Percentiles rank a stretch among this genome's conserved stretches.
Conservation (phyloP, 2,329 filamentous ascomycete species). For the Bipolaris sorokiniana region DNA sequence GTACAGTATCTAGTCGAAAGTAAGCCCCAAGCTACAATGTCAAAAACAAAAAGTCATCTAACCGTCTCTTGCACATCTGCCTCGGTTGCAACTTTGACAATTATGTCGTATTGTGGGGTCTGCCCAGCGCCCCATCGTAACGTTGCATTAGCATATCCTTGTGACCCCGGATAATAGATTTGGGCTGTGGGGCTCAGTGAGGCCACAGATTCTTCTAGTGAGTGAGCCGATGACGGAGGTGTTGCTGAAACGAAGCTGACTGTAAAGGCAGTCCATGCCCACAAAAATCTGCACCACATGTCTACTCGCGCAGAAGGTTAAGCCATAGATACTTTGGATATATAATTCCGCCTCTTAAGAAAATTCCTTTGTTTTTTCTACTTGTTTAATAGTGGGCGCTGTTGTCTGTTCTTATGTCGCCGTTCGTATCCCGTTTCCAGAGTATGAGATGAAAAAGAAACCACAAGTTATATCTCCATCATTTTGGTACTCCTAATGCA, state of each 20-base stretch:
- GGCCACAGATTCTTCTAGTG: not conserved
- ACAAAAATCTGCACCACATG: not conserved
- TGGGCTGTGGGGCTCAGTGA: conserved; percentile 3
- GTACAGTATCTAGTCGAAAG: conserved; percentile 21
- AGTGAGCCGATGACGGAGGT: not conserved
- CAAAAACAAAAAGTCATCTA: not conserved
- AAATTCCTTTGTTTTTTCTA: no score
- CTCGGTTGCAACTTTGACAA: conserved; percentile 30
- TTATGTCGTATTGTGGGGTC: conserved; percentile 21
- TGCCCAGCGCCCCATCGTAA: conserved; percentile 26
- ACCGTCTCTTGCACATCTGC: conserved; percentile 30
- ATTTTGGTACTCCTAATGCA: no score
- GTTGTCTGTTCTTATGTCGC: not conserved
- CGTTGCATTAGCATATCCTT: conserved; percentile 17
- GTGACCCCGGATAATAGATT: conserved; percentile 18
- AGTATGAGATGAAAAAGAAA: no score
- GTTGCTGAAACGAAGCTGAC: not conserved
- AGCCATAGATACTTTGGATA: no score
- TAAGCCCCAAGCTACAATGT: not conserved
- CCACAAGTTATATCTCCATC: not conserved
- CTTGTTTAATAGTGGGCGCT: not conserved
- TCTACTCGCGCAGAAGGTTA: not conserved
- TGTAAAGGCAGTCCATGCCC: not conserved
- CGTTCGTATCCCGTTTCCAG: not conserved
- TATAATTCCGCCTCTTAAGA: no score